A percentile compares a stretch with the other conserved stretches of the same genome.
Evolutionary conservation across 257 asterid genomes (phyloP).

Genomic region (Nyctanthes arbortristis): DNA sequence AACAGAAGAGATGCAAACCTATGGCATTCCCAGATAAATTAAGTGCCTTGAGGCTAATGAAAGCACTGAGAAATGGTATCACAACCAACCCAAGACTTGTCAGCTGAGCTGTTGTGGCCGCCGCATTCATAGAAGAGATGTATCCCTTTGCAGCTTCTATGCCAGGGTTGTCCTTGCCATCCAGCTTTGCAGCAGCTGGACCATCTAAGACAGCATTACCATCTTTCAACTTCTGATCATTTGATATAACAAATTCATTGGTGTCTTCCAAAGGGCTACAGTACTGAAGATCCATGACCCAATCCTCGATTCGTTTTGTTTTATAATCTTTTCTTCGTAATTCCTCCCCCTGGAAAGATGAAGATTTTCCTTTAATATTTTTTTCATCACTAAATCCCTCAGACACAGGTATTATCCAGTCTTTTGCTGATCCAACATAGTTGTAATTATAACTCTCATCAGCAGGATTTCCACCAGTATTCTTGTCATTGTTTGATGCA

Average conservation of each 20-base stretch:
- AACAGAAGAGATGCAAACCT: constrained; percentile 50
- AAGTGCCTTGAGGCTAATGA: constrained; percentile 75
- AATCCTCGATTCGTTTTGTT: constrained; percentile 75
- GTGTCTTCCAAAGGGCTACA: constrained; percentile 58
- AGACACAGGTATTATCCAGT: constrained; percentile 76
- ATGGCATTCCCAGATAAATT: constrained; percentile 90
- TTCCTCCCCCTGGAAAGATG: constrained; percentile 44
- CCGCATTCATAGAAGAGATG: constrained; percentile 69
- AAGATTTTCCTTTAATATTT: constrained; percentile 38
- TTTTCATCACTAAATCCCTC: constrained; percentile 48
- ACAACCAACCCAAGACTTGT: constrained; percentile 83
- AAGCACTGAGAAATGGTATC: constrained; percentile 87
- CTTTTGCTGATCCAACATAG: constrained; percentile 67
- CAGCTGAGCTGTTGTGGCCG: constrained; percentile 82
- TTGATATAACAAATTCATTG: constrained; percentile 34
- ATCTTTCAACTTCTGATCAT: constrained; percentile 34
- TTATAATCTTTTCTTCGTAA: constrained; percentile 64
- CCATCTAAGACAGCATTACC: constrained; percentile 34
- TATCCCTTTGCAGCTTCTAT: constrained; percentile 80
- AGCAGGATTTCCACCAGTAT: constrained; percentile 45
- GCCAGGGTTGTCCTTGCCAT: constrained; percentile 59
- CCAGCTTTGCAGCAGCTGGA: constrained; percentile 42
- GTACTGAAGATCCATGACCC: constrained; percentile 83
- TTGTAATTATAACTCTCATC: constrained; percentile 50
- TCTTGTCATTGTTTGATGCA: constrained; percentile 34